Percentiles rank a stretch among this genome's conserved stretches.
Evolutionary conservation across 257 asterid genomes (phyloP).

Genomic region (Solanum virginianum): DNA sequence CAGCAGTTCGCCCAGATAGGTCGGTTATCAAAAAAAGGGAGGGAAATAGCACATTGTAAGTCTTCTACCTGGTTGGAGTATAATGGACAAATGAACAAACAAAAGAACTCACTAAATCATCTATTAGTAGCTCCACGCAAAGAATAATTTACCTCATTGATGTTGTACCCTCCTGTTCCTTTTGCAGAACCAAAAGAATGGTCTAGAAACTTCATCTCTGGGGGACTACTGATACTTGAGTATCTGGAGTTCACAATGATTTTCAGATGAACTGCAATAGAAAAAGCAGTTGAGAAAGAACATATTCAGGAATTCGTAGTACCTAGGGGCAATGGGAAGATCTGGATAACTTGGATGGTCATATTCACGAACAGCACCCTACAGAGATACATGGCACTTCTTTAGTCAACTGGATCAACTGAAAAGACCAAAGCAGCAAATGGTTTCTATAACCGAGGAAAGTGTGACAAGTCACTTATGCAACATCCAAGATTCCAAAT

Average conservation of each 20-base stretch:
- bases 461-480: background rate
- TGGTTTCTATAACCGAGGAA: background rate
- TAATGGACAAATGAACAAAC: background rate
- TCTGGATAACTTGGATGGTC: constrained; percentile 39
- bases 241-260: constrained; percentile 30
- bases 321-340: constrained; percentile 47
- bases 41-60: background rate
- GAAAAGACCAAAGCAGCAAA: background rate
- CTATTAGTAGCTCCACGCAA: background rate
- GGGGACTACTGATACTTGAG: constrained; percentile 10
- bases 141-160: constrained; percentile 37
- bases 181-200: constrained; percentile 13
- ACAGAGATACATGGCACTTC: constrained; percentile 3
- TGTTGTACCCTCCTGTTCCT: constrained; percentile 33
- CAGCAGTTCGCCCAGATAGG: background rate
- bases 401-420: background rate
- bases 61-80: background rate
- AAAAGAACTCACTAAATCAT: background rate
- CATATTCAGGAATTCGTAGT: constrained; percentile 6
- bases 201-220: constrained; percentile 23
- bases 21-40: background rate
- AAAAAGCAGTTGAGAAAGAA: background rate
- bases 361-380: constrained; percentile 50
- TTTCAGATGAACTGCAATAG: background rate
- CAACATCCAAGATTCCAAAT: background rate